phyloP scores from a whole-genome alignment of 352 stramenopile genomes.

The Aphanomyces cochlioides region DNA sequence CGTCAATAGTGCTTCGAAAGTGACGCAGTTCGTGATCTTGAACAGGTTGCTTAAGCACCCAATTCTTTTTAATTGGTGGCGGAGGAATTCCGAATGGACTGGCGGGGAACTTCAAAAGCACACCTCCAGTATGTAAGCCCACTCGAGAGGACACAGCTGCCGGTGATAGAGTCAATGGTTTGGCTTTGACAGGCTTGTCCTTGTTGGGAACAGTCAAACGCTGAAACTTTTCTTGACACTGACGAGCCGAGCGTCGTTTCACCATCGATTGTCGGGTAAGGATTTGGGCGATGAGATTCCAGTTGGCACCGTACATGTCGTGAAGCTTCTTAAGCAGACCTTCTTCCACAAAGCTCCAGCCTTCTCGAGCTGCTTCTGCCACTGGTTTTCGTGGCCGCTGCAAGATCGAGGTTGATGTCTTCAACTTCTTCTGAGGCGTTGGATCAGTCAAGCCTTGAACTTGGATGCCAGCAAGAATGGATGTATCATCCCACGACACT shows the following conservation, averaged over 20 bases:
- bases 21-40: conserved; percentile 15
- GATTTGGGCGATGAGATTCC: conserved; percentile 82
- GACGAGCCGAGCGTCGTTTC: conserved; percentile 68
- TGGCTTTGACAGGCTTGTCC: conserved; percentile 31
- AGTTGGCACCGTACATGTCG: conserved; percentile 83
- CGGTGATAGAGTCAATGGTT: conserved; percentile 16
- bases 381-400: conserved; percentile 53
- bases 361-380: conserved; percentile 50
- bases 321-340: conserved; percentile 79
- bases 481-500: conserved; percentile 74
- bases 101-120: conserved; percentile 23
- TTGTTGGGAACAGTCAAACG: conserved; percentile 26
- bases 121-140: conserved; percentile 18
- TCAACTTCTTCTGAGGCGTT: conserved; percentile 55
- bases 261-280: conserved; percentile 70
- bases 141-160: conserved; percentile 23
- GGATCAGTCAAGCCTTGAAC: conserved; percentile 32
- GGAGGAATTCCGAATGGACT: conserved; percentile 26
- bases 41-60: conserved; percentile 18
- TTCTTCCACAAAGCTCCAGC: conserved; percentile 72
- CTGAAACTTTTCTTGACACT: conserved; percentile 67
- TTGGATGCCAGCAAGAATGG: conserved; percentile 60
- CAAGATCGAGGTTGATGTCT: conserved; percentile 35
- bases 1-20: conserved; percentile 27
- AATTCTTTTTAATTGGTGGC: conserved; percentile 14